Conservation (phyloP, 1,284 basidiomycete species). For the Puccinia novopanici region DNA sequence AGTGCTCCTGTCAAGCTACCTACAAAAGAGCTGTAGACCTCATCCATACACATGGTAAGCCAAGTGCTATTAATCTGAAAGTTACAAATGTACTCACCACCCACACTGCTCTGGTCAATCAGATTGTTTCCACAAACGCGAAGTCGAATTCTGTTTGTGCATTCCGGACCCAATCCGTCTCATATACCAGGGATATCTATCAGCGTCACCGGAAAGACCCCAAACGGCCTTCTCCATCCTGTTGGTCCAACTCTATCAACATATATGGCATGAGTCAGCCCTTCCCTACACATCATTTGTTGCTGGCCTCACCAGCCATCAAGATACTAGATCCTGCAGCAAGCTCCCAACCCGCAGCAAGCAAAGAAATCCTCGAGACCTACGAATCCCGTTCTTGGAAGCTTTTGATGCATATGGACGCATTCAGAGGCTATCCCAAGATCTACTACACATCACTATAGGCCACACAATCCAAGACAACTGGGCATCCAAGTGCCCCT, state of each 20-base stretch:
- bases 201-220: not conserved
- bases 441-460: not conserved
- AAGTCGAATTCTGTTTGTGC: constrained; percentile 12
- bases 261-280: constrained; percentile 12
- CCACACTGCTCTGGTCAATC: not conserved
- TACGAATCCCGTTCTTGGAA: constrained; percentile 13
- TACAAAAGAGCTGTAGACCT: not conserved
- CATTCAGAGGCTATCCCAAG: not conserved
- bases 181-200: constrained; percentile 18
- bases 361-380: not conserved
- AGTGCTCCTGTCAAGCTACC: not conserved
- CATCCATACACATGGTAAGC: constrained; percentile 9
- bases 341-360: not conserved
- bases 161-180: constrained; percentile 18
- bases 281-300: not conserved
- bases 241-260: constrained; percentile 12
- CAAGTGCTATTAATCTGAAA: not conserved
- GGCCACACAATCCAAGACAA: not conserved
- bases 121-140: not conserved
- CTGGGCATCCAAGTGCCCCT: not conserved
- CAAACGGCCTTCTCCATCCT: constrained; percentile 18
- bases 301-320: not conserved
- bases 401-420: not conserved
- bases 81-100: not conserved
- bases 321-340: not conserved